Evolutionary conservation across 129 eudicot species (phyloP).

Genomic region (Arctium minus): DNA sequence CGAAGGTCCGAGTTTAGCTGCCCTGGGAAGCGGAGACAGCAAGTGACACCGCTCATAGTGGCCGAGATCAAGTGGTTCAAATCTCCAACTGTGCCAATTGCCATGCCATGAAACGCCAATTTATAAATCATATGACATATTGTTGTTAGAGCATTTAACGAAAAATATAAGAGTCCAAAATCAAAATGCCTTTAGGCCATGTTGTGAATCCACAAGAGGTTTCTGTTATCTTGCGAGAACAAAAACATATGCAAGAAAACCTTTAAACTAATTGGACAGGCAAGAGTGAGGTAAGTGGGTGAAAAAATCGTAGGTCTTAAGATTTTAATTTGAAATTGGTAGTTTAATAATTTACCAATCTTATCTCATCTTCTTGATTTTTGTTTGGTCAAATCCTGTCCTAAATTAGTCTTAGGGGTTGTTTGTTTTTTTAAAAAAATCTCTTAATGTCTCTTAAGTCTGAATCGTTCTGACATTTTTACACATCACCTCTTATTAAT

Average conservation of each 20-base stretch:
- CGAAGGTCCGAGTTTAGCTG: constrained; percentile 78
- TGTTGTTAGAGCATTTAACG: background rate
- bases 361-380: too few species aligned
- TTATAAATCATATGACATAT: background rate
- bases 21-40: constrained; percentile 89
- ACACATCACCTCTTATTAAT: too few species aligned
- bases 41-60: constrained; percentile 88
- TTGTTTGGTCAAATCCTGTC: background rate
- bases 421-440: too few species aligned
- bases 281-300: too few species aligned
- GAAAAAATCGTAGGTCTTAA: too few species aligned
- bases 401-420: too few species aligned
- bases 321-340: too few species aligned
- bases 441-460: too few species aligned
- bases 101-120: background rate
- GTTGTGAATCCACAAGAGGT: background rate
- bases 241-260: too few species aligned
- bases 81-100: constrained; percentile 54
- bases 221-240: background rate
- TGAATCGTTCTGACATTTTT: too few species aligned
- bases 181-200: background rate
- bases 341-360: too few species aligned
- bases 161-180: background rate
- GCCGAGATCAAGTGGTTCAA: constrained; percentile 84
- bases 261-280: too few species aligned